These are phyloP conservation scores for Sphagnum contortum DNA, from an alignment of 225 moss, liverwort and hornwort genomes.

Conservation along the genomic window DNA sequence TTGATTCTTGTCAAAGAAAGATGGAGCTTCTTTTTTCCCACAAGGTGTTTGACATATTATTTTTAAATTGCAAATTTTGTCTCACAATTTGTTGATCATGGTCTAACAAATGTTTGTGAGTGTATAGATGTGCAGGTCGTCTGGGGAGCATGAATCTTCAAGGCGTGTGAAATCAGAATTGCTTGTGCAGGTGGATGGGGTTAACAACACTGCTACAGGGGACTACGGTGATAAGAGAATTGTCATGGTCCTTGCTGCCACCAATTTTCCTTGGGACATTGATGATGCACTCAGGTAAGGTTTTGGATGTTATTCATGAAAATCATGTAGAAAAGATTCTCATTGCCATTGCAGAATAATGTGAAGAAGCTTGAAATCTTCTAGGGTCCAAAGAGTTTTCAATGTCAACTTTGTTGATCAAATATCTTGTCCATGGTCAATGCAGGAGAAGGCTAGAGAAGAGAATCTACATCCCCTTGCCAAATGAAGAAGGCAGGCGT, in stretches of 20 bases:
- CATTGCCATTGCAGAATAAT: too few species aligned
- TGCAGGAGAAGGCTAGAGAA: conserved; percentile 49
- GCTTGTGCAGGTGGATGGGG: conserved; percentile 57
- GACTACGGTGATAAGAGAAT: conserved; percentile 55
- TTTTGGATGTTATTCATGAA: background rate
- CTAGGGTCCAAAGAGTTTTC: too few species aligned
- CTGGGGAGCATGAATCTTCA: conserved; percentile 58
- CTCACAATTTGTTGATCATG: too few species aligned
- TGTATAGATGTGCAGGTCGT: conserved; percentile 19
- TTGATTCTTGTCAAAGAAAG: too few species aligned
- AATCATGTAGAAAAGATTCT: too few species aligned
- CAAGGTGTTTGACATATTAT: too few species aligned
- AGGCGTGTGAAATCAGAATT: conserved; percentile 57
- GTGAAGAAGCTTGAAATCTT: too few species aligned
- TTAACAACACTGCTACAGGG: conserved; percentile 38
- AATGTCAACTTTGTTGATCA: too few species aligned
- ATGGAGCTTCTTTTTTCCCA: background rate
- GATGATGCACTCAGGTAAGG: conserved; percentile 46
- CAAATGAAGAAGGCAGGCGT: conserved; percentile 40
- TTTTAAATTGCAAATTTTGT: background rate
- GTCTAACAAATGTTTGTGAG: background rate
- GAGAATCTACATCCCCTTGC: conserved; percentile 50
- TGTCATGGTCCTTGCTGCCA: conserved; percentile 63
- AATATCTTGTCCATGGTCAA: background rate
- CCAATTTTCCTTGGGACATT: conserved; percentile 61